Conservation (phyloP, 306 rosid genomes). For the Luffa aegyptiaca region DNA sequence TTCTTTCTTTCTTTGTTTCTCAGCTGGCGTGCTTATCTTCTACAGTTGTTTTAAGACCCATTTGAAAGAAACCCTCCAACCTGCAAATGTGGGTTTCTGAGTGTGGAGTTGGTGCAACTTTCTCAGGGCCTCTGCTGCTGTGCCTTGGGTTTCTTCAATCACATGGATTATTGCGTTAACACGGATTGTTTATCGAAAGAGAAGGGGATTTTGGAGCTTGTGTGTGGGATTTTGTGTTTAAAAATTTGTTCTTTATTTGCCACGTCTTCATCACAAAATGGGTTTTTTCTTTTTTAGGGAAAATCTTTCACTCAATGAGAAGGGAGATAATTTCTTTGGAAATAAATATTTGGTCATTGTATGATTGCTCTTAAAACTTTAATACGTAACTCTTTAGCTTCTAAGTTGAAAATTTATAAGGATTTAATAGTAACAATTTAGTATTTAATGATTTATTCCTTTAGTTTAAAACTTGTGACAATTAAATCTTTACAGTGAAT, state of each 20-base stretch:
- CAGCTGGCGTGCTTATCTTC: slow-evolving; percentile 6
- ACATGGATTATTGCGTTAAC: neutral
- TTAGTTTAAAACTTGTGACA: too few species aligned
- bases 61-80: neutral
- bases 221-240: neutral
- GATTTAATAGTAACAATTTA: too few species aligned
- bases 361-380: too few species aligned
- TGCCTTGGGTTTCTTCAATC: neutral
- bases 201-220: neutral
- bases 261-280: neutral
- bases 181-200: neutral
- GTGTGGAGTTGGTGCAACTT: neutral
- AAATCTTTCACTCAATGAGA: neutral
- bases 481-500: too few species aligned
- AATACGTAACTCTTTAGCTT: too few species aligned
- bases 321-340: neutral
- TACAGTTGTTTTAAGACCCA: neutral
- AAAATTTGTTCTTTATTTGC: neutral
- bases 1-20: neutral
- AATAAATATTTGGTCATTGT: too few species aligned
- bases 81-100: neutral
- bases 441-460: too few species aligned
- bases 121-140: neutral
- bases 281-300: neutral
- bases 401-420: too few species aligned